Evolutionary conservation across 768 basidiomycete species (phyloP), one percentile per base, ranked within the genome.

Genomic region (Hypholoma fasciculare): DNA sequence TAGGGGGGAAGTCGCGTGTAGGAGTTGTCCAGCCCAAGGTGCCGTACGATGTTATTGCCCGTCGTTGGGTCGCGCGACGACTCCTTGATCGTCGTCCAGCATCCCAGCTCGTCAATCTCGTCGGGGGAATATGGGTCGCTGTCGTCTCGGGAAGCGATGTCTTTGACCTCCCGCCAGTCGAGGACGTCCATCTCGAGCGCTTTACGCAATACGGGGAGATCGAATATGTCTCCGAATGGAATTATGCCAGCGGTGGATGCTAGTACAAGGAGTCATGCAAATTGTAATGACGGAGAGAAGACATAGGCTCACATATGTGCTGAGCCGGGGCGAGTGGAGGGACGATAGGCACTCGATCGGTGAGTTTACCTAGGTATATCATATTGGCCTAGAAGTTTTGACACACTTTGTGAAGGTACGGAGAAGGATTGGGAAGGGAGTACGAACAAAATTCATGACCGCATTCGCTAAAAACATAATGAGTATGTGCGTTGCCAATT

Each of bases 151-250:
- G 68, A 58, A 13, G 71, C 61, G 3, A 72, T 49, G 26, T 66
- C 63, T 63, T 83, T 83, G n/a, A 82, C 70, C 48, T 81, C 74
- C 23, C 69, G 68, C 82, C 82, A 83, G 65, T 83, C 80, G 8
- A 83, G 64, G 48, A 83, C 59, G 2, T 78, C 76, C 37, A 65
- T 68, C 19, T 70, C 68, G n/a, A 82, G 66, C 26, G 60, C 63
- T 40, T 67, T 57, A 43, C 74, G 71, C 13, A 82, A 68, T 3
- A 67, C 61, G 1, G 72, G 67, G 19, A 81, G 52, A 61, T 82
- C 76, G 58, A 81, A 81, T 4, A 83, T 68, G 27, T 78, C 74
- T 37, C 77, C 72, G 56, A 83, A 81, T 8, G 67, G 65, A 2
- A 76, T 51, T 7, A 72, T 65, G 12, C 73, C 74, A 16, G 74